Conservation (phyloP, 257 asterid species). For the Rubia yunnanensis region DNA sequence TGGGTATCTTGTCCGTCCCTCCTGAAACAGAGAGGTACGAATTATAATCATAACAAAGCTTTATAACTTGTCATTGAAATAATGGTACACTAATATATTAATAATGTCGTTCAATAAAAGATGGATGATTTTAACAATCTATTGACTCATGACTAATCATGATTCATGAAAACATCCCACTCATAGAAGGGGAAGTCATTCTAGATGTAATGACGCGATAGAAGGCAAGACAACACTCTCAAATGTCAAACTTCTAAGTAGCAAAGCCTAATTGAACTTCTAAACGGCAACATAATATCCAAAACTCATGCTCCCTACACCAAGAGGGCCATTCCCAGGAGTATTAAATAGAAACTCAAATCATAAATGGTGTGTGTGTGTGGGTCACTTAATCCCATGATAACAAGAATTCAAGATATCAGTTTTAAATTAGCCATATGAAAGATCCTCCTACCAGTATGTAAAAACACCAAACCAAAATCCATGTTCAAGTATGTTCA, state of each 20-base stretch:
- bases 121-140: background rate
- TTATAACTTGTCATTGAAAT: background rate
- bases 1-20: slow-evolving; percentile 85
- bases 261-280: background rate
- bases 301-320: background rate
- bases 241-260: background rate
- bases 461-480: background rate
- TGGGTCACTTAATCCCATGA: no score
- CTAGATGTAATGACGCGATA: no score
- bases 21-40: slow-evolving; percentile 22
- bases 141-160: background rate
- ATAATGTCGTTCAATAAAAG: background rate
- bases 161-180: background rate
- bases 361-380: background rate
- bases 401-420: background rate
- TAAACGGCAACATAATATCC: background rate
- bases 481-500: background rate
- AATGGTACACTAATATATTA: background rate
- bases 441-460: background rate
- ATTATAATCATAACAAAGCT: background rate
- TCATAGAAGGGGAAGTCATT: background rate
- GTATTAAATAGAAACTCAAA: background rate
- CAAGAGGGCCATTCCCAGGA: background rate
- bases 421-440: background rate
- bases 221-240: background rate